Conservation (phyloP, 2,329 filamentous ascomycete genomes). For the Magnaporthales sp. region DNA sequence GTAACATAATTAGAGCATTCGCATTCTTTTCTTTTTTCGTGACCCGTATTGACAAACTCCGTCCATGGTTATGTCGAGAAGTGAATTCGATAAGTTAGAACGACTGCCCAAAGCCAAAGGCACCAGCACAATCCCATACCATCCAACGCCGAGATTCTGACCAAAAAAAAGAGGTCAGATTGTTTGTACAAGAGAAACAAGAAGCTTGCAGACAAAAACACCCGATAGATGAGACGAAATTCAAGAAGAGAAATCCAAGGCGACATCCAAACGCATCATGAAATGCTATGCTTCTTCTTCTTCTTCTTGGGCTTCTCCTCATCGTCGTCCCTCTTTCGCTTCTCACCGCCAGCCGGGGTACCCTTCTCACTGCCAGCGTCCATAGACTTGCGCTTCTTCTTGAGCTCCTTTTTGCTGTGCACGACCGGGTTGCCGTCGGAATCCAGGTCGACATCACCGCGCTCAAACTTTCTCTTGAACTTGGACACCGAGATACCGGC, state of each 20-base stretch:
- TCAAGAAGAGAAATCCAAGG: not conserved
- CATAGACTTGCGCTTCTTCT: conserved; percentile 21
- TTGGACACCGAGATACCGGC: conserved; percentile 65
- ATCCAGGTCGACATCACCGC: conserved; percentile 62
- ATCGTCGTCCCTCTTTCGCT: conserved; percentile 62
- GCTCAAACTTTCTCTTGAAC: conserved; percentile 71
- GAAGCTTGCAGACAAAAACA: conserved; percentile 2
- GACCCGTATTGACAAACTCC: conserved; percentile 2
- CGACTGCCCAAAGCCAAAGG: conserved; percentile 1
- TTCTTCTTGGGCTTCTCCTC: conserved; percentile 49
- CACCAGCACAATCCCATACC: conserved; percentile 2
- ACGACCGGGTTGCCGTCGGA: conserved; percentile 57
- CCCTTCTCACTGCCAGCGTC: conserved; percentile 18
- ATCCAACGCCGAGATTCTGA: conserved; percentile 4
- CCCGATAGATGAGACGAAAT: not conserved
- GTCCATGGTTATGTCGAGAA: conserved; percentile 1
- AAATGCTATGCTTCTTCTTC: conserved; percentile 28
- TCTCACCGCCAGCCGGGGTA: conserved; percentile 36
- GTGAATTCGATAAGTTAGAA: not conserved
- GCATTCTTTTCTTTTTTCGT: not conserved
- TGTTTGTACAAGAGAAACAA: conserved; percentile 4
- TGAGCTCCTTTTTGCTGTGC: conserved; percentile 40
- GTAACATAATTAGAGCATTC: not conserved
- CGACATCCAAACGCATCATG: not conserved
- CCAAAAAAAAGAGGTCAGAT: conserved; percentile 3